A percentile compares a stretch with the other conserved stretches of the same genome.
Evolutionary conservation across 176 grass and related monocot species (phyloP).

Genomic region (Carex scoparia): DNA sequence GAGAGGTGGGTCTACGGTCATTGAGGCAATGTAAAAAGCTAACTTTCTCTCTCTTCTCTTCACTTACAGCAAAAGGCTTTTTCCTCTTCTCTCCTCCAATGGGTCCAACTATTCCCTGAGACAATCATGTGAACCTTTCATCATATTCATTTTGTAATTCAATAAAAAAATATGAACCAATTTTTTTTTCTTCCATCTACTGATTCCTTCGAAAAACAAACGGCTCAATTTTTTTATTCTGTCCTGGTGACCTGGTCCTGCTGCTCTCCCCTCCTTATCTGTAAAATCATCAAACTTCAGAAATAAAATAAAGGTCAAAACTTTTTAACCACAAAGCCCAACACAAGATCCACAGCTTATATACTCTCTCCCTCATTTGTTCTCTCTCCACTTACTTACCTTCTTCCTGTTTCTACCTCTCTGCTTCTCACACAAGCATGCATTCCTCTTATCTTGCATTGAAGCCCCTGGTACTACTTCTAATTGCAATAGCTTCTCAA

Average conservation of each 20-base stretch:
- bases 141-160: slow-evolving; percentile 18
- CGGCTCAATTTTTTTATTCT: neutral
- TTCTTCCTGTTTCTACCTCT: slow-evolving; percentile 16
- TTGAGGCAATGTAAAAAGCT: slow-evolving; percentile 41
- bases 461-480: neutral
- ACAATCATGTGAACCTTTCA: slow-evolving; percentile 34
- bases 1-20: neutral
- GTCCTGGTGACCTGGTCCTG: neutral
- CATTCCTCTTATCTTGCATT: slow-evolving; percentile 20
- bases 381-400: neutral
- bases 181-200: neutral
- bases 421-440: slow-evolving; percentile 4
- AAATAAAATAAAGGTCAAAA: neutral
- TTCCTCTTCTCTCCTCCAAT: neutral
- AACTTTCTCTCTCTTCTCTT: slow-evolving; percentile 43
- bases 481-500: slow-evolving; percentile 22
- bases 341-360: slow-evolving; percentile 1
- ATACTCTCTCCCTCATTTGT: neutral
- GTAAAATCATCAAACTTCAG: slow-evolving; percentile 5
- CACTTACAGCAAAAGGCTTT: slow-evolving; percentile 49
- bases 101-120: slow-evolving; percentile 15
- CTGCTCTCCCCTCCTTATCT: neutral
- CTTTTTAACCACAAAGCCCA: slow-evolving; percentile 9
- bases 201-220: neutral
- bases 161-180: neutral